A percentile compares a stretch with the other conserved stretches of the same genome.
These are phyloP conservation scores for Aureobasidium sp. DNA, from an alignment of 2,329 filamentous ascomycete species.

Conservation along the genomic window DNA sequence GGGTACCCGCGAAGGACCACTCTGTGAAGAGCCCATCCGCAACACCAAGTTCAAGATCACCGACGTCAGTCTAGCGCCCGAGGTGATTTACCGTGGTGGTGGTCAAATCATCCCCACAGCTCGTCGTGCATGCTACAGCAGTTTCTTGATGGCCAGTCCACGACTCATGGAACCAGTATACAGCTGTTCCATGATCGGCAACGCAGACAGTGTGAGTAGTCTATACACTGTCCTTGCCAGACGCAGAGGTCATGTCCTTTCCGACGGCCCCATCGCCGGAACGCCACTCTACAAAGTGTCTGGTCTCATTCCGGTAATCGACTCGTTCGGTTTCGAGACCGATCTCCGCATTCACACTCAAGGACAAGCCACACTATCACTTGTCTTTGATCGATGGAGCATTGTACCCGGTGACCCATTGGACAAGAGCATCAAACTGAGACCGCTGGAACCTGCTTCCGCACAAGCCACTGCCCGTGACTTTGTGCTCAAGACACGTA, in stretches of 20 bases:
- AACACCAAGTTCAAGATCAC: constrained; percentile 97
- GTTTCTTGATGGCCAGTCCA: constrained; percentile 82
- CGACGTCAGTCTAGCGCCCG: constrained; percentile 98
- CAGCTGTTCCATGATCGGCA: constrained; percentile 98
- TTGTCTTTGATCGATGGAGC: constrained; percentile 94
- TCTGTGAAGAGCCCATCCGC: constrained; percentile 98
- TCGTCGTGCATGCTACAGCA: constrained; percentile 94
- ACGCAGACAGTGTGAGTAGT: constrained; percentile 98
- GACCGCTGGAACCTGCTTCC: constrained; percentile 77
- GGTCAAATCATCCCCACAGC: constrained; percentile 98
- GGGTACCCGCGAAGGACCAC: constrained; percentile 93
- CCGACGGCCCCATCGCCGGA: constrained; percentile 88
- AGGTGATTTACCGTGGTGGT: constrained; percentile 99
- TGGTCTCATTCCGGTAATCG: constrained; percentile 89
- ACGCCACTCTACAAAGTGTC: constrained; percentile 89
- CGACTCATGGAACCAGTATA: constrained; percentile 94
- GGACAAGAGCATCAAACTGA: constrained; percentile 73
- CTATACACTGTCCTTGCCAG: constrained; percentile 99
- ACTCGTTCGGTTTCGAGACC: constrained; percentile 96
- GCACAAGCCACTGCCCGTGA: constrained; percentile 87
- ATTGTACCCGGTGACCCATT: constrained; percentile 94
- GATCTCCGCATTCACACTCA: constrained; percentile 94
- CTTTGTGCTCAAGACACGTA: constrained; percentile 91
- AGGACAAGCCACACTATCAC: constrained; percentile 78
- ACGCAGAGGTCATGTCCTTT: constrained; percentile 94